phyloP scores from a whole-genome alignment of 2,329 filamentous ascomycete species.

The Trichoderma sp. region DNA sequence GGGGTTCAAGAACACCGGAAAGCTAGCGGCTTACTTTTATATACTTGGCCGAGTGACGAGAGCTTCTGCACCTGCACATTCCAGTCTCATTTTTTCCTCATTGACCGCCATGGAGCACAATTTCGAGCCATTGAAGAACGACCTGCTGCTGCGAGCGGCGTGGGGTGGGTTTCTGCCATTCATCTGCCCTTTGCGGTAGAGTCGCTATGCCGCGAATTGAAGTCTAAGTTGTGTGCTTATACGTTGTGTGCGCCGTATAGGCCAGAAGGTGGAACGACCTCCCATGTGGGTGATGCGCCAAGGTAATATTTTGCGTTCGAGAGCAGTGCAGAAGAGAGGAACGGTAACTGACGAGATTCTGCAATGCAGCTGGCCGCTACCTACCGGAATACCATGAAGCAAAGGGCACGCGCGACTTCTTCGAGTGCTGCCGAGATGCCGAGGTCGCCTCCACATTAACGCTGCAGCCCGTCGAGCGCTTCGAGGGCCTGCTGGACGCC shows the following conservation, averaged over 20 bases:
- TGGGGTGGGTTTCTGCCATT: slow-evolving; percentile 62
- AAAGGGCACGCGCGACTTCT: slow-evolving; percentile 89
- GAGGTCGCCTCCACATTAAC: slow-evolving; percentile 92
- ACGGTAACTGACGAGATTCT: not conserved
- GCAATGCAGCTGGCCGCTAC: slow-evolving; percentile 76
- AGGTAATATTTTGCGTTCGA: slow-evolving; percentile 54
- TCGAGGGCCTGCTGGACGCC: slow-evolving; percentile 83
- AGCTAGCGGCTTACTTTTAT: not conserved
- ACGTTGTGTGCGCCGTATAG: slow-evolving; percentile 44
- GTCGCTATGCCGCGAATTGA: slow-evolving; percentile 24
- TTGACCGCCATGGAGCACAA: slow-evolving; percentile 58
- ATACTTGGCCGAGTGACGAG: not conserved
- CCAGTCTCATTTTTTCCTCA: not conserved
- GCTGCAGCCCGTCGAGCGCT: slow-evolving; percentile 91
- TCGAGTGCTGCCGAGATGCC: slow-evolving; percentile 91
- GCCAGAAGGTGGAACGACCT: slow-evolving; percentile 85
- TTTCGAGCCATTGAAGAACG: slow-evolving; percentile 87
- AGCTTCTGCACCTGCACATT: not conserved
- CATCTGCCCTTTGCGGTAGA: not conserved
- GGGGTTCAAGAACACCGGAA: not conserved
- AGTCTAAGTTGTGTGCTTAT: not conserved
- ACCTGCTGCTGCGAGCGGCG: slow-evolving; percentile 85
- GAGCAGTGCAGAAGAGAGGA: not conserved
- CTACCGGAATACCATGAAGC: slow-evolving; percentile 97
- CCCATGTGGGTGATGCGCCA: slow-evolving; percentile 99